Base-by-base conservation (phyloP, 148 eudicot species). In the Spergularia marina region DNA sequence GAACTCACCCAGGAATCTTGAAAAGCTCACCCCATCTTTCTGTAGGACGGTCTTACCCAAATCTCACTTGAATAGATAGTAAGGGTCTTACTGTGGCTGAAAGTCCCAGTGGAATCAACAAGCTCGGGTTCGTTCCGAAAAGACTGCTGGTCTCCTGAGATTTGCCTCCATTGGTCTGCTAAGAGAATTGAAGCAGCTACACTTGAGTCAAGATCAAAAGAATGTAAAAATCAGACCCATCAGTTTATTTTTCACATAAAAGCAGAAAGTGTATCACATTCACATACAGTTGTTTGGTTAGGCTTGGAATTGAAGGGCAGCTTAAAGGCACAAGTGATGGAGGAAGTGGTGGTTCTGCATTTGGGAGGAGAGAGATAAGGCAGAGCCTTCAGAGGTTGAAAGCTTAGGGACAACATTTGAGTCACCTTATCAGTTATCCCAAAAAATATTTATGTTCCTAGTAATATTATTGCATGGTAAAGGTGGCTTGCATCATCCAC, bases 321-420 rank as follows among this genome's bases (percentile, higher is more conserved):
- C 20, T 82, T 87, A 14, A 74, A 84, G 17, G 81, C 69, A 65
- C 77, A 80, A 34, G 44, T 57, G 70, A 83, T 79, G 78, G 71
- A 40, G 77, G 82, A 66, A 15, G 74, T 23, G 1, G 58, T 57
- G 36, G 79, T 47, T 79, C 34, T 74, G 57, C 49, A 17, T 30
- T 71, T 84, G 68, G 78, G 70, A 60, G 79, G 75, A 58, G 80
- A 76, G 74, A 85, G 86, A 82, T 75, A 74, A 82, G 94, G 97
- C 73, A 88, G 53, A 79, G 91, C 90, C 84, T 85, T 87, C 71
- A 90, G 87, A 71, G 85, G 69, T 15, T 83, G 86, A 79, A 83
- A 76, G 84, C 83, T 85, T 70, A 85, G 67, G 53, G 85, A 74
- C 66, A 72, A 84, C 86, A 89, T 92, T 89, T 91, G 72, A 68